Evolutionary conservation across 768 basidiomycete genomes (phyloP).

Genomic region (Suillus occidentalis): DNA sequence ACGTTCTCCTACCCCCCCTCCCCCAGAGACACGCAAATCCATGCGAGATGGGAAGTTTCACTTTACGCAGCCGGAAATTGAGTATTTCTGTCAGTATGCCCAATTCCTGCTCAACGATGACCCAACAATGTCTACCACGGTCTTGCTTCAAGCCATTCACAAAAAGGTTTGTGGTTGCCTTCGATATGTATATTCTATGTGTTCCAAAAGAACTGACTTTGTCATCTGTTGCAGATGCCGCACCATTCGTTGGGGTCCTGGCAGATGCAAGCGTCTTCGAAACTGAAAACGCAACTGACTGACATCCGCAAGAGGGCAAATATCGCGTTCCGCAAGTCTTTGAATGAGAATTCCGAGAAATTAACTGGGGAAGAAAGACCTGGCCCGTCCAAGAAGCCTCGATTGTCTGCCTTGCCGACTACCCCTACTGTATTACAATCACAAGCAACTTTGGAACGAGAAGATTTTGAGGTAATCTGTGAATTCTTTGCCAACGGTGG

Average conservation of each 20-base stretch:
- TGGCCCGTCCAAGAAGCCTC: conserved; percentile 4
- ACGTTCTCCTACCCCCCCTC: conserved; percentile 50
- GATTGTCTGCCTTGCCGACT: not conserved
- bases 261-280: conserved; percentile 37
- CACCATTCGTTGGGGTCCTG: conserved; percentile 57
- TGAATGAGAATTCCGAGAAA: not conserved
- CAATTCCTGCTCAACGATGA: conserved; percentile 49
- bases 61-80: conserved; percentile 52
- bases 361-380: not conserved
- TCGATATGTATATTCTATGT: not conserved
- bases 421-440: not conserved
- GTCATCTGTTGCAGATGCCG: conserved; percentile 48
- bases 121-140: conserved; percentile 39
- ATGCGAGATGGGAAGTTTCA: conserved; percentile 34
- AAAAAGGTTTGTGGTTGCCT: conserved; percentile 41
- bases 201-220: conserved; percentile 6
- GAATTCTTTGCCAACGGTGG: conserved; percentile 56
- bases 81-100: conserved; percentile 47
- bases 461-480: conserved; percentile 53
- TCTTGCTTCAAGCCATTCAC: conserved; percentile 40
- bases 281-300: conserved; percentile 42
- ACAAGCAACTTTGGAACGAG: conserved; percentile 19
- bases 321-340: conserved; percentile 49
- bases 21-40: conserved; percentile 29
- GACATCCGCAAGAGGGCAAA: conserved; percentile 47